A percentile compares a stretch with the other conserved stretches of the same genome.
Evolutionary conservation across 2,329 filamentous ascomycete genomes (phyloP).

Genomic region (Sporothrix sp.): DNA sequence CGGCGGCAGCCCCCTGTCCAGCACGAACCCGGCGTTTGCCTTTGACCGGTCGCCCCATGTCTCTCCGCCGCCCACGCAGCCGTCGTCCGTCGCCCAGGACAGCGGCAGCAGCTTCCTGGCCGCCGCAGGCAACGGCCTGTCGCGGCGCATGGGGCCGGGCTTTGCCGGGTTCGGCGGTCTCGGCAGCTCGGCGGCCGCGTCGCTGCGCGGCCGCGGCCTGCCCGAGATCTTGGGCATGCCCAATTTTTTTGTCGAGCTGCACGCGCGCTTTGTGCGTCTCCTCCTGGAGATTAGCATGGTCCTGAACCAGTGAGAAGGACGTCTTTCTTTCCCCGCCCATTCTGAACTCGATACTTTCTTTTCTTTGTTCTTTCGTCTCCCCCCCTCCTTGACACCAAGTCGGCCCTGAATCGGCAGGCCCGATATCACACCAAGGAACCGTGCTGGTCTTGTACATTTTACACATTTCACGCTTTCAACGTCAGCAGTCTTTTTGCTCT

Average conservation of each 20-base stretch:
- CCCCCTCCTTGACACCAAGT: not conserved
- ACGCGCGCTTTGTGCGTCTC: slow-evolving; percentile 53
- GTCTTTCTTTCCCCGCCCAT: not conserved
- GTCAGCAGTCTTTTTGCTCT: not conserved
- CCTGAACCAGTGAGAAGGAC: slow-evolving; percentile 26
- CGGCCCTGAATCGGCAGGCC: slow-evolving; percentile 3
- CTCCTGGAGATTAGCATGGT: slow-evolving; percentile 49
- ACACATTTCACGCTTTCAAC: not conserved
- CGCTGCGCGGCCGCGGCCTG: slow-evolving; percentile 49
- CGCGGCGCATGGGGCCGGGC: slow-evolving; percentile 47
- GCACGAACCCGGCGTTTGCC: slow-evolving; percentile 27
- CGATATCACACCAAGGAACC: not conserved
- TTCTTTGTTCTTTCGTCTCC: no score
- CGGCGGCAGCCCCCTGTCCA: slow-evolving; percentile 18
- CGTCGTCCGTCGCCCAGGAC: slow-evolving; percentile 22
- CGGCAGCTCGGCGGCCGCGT: slow-evolving; percentile 41
- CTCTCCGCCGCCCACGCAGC: slow-evolving; percentile 17
- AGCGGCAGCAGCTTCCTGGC: slow-evolving; percentile 46
- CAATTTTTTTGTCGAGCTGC: slow-evolving; percentile 59
- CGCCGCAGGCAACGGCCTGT: slow-evolving; percentile 43
- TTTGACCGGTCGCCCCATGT: slow-evolving; percentile 21
- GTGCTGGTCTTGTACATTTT: not conserved
- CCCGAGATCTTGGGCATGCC: slow-evolving; percentile 57
- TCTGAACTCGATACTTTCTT: not conserved
- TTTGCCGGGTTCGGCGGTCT: slow-evolving; percentile 44